Base-by-base conservation (phyloP, 1,284 basidiomycete species). In the Amylostereum chailletii region DNA sequence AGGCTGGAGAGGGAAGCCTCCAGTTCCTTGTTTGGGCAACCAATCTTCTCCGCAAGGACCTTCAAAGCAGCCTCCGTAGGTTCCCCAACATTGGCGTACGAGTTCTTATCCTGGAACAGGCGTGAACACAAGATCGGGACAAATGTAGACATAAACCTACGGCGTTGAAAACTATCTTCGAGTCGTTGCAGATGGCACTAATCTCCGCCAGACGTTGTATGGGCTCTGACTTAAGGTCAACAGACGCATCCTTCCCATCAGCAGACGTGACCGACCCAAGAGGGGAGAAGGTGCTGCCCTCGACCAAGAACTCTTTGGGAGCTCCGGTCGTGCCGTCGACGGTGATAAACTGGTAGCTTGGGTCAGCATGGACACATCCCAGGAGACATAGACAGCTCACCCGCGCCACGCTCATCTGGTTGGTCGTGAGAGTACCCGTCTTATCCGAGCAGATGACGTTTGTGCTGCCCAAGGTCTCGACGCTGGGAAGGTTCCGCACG, bases 391-490 rank as follows among this genome's bases (percentile, higher is more conserved):
- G 19, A 45, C n/a, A 2, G 71, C 76, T 49, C 61, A 90, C 90
- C 67, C 79, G 82, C 33, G 90, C 84, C 19, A 96, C 90, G 58
- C 89, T 90, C 94, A 97, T 96, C 64, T 96, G 92, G 68, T 94
- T 96, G 10, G 92, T 96, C 3, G 94, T 96, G 57, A 97, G 66
- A 11, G 94, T 96, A 45, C 93, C 94, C 19, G 94, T 97, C 75
- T 97, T 97, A 72, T 97, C 94, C 5, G 92, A 94, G 66, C 94
- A 97, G 58, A 97, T 96, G 46, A 96, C 92, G 63, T 94, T 95
- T 45, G 92, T 94, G 71, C 91, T 94, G 2, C 94, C 94, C 1
- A 98, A 74, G 31, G 94, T 96, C 71, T 98, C 94, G 8, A 97
- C 94, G 56, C 87, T 91, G n/a, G 94, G 94, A 54, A 98, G 72